Percentiles rank a stretch among this genome's conserved stretches.
These are phyloP conservation scores for Coniochaeta sp. DNA, from an alignment of 2,329 filamentous ascomycete genomes.

Conservation along the genomic window DNA sequence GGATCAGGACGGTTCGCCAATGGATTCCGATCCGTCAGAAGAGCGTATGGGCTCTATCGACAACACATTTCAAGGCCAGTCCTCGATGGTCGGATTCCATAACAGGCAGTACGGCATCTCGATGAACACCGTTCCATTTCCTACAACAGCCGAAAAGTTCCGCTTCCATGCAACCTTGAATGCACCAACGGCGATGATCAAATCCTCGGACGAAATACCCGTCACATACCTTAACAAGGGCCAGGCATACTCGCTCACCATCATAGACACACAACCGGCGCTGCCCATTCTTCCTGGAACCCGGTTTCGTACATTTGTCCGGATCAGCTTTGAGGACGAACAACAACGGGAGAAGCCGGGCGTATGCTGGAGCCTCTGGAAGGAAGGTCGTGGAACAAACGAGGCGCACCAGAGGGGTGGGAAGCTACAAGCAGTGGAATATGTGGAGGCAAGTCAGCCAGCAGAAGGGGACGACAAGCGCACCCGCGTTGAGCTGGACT, in stretches of 20 bases:
- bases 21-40: constrained; percentile 47
- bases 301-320: constrained; percentile 81
- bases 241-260: constrained; percentile 81
- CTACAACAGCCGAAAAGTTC: constrained; percentile 61
- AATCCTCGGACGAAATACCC: constrained; percentile 80
- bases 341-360: constrained; percentile 72
- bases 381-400: constrained; percentile 90
- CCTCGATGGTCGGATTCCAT: constrained; percentile 53
- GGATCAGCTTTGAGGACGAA: constrained; percentile 96
- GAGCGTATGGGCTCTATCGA: constrained; percentile 50
- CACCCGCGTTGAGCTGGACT: constrained; percentile 63
- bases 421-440: constrained; percentile 90
- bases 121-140: constrained; percentile 30
- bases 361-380: constrained; percentile 77
- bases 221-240: constrained; percentile 98
- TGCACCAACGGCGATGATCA: constrained; percentile 94
- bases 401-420: constrained; percentile 92
- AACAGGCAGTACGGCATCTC: constrained; percentile 36
- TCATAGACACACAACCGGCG: constrained; percentile 67
- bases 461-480: constrained; percentile 57
- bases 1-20: constrained; percentile 64
- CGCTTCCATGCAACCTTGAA: constrained; percentile 86
- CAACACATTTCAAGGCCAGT: constrained; percentile 52
- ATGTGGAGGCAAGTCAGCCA: constrained; percentile 61
- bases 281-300: constrained; percentile 51